A percentile compares a stretch with the other conserved stretches of the same genome.
Evolutionary conservation across 768 basidiomycete genomes (phyloP).

Genomic region (Boletus fagicola): DNA sequence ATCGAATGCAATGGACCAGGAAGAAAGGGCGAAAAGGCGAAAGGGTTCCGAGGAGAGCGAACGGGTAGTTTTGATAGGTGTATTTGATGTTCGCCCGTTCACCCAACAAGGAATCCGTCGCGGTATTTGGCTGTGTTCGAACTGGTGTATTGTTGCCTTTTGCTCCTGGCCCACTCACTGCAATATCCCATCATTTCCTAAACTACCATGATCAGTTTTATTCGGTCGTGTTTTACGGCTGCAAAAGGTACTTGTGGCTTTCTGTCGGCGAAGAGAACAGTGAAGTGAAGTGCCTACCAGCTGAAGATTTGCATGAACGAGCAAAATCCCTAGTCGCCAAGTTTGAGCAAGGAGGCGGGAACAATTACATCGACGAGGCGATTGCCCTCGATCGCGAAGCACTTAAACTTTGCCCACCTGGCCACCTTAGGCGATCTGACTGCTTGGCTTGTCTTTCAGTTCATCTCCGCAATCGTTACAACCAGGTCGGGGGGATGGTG

Average conservation of each 20-base stretch:
- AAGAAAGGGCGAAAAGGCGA: too few relatives aligned
- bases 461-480: too few relatives aligned
- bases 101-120: background rate
- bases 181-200: background rate
- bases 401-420: too few relatives aligned
- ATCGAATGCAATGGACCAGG: background rate
- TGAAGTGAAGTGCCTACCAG: background rate
- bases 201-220: background rate
- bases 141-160: background rate
- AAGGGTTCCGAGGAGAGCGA: background rate
- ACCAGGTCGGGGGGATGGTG: too few relatives aligned
- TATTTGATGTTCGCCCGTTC: background rate
- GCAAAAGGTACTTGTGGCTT: too few relatives aligned
- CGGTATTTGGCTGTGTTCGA: background rate
- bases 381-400: too few relatives aligned
- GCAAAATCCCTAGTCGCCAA: too few relatives aligned
- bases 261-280: background rate
- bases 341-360: too few relatives aligned
- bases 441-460: too few relatives aligned
- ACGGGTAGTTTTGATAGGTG: background rate
- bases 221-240: background rate
- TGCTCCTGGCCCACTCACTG: background rate
- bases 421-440: too few relatives aligned
- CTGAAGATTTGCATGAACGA: background rate
- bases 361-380: too few relatives aligned